Evolutionary conservation across 2,329 filamentous ascomycete species (phyloP).

Genomic region (Alternaria triticimaculans): DNA sequence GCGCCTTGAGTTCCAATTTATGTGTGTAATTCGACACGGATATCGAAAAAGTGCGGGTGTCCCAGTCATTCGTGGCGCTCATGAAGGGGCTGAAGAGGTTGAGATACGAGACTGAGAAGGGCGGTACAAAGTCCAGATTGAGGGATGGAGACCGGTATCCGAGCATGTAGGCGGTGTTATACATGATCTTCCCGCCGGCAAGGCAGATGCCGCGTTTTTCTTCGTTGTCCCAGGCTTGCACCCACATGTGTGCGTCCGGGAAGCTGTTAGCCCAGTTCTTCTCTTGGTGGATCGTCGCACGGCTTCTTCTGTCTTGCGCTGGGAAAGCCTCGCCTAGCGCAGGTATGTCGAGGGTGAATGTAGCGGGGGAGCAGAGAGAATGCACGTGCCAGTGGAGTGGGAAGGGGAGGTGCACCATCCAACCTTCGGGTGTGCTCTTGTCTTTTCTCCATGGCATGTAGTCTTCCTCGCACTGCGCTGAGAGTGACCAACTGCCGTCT

Average conservation of each 20-base stretch:
- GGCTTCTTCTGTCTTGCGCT: constrained; percentile 37
- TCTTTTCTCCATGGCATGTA: constrained; percentile 49
- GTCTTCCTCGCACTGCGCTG: constrained; percentile 45
- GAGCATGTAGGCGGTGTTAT: constrained; percentile 53
- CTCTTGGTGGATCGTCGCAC: constrained; percentile 55
- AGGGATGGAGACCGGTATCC: constrained; percentile 51
- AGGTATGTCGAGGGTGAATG: constrained; percentile 50
- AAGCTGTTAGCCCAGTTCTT: constrained; percentile 60
- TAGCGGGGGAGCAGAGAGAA: constrained; percentile 51
- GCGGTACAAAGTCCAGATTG: constrained; percentile 54
- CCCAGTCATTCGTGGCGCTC: constrained; percentile 51
- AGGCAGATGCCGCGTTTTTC: constrained; percentile 35
- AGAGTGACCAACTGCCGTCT: constrained; percentile 47
- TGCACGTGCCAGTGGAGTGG: constrained; percentile 62
- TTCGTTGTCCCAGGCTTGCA: constrained; percentile 36
- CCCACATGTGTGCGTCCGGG: constrained; percentile 51
- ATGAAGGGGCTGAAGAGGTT: constrained; percentile 51
- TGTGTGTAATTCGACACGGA: constrained; percentile 48
- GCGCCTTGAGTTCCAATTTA: constrained; percentile 51
- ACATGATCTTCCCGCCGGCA: constrained; percentile 44
- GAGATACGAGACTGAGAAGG: constrained; percentile 48
- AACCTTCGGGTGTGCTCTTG: constrained; percentile 53
- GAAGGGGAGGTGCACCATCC: constrained; percentile 54
- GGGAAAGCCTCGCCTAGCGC: constrained; percentile 27
- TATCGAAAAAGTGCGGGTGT: constrained; percentile 47